Evolutionary conservation across 441 rosid species (phyloP), one percentile per base, ranked within the genome.

Genomic region (Adansonia rubrostipa): DNA sequence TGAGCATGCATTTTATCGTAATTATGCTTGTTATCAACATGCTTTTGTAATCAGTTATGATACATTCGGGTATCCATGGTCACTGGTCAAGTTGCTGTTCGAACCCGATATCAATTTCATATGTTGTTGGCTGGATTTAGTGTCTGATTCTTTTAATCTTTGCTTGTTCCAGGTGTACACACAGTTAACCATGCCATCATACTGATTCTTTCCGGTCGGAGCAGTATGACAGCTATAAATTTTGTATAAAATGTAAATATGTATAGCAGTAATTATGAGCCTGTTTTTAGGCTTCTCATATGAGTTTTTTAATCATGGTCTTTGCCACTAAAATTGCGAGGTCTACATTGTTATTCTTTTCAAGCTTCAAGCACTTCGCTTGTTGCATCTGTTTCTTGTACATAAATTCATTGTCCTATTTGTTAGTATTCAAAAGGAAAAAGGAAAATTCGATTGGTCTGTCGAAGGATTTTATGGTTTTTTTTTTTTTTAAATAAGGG

Each of bases 81-180:
- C 45, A 24, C 36, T 28, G 2, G 36, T 63, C 51, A 20, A 45
- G 22, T 60, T 61, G 20, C 53, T 66, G 22, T 17, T 19, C 9
- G 5, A 65, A 36, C 9, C 50, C 8, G 9, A 36, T 19, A 56
- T 40, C 7, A 6, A 71, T 8, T 1, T 14, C 6, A 51, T 69
- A 10, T 4, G 3, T 13, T 20, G 10, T 60, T 74, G 20, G 67
- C 50, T 9, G 53, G 17, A 0, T 54, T 19, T 79, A 44, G 6
- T 20, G 44, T 13, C 48, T 74, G 36, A 24, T 36, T 40, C 15
- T 53, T 1, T 54, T 54, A 1, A 1, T 15, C 78, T 28, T 28
- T 75, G 75, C 36, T 11, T 60, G 64, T 82, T 81, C 87, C 88
- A 90, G 93, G 82, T 81, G 36, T 28, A 28, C 36, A 84, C 80